These are phyloP conservation scores for Agaricus blazei DNA, from an alignment of 768 basidiomycete genomes.

Conservation along the genomic window DNA sequence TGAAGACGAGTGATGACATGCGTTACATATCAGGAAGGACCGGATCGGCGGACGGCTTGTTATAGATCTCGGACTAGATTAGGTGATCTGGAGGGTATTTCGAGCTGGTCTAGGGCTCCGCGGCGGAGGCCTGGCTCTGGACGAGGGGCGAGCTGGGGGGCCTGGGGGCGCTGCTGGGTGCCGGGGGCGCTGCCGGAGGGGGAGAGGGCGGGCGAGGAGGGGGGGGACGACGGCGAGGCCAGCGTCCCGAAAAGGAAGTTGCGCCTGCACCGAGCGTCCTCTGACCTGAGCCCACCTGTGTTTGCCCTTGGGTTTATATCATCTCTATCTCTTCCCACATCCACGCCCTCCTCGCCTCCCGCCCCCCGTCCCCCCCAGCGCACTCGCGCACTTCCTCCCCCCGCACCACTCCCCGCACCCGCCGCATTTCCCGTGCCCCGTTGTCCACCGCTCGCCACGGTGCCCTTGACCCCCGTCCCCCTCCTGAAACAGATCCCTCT, in stretches of 20 bases:
- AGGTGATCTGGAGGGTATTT: slow-evolving; percentile 5
- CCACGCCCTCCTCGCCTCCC: slow-evolving; percentile 6
- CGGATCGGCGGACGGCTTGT: slow-evolving; percentile 19
- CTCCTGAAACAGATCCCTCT: background rate
- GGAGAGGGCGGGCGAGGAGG: background rate
- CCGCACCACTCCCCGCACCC: slow-evolving; percentile 20
- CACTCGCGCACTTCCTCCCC: background rate
- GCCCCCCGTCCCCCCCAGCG: background rate
- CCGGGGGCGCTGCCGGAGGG: background rate
- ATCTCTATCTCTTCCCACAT: slow-evolving; percentile 8
- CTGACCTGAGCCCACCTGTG: slow-evolving; percentile 21
- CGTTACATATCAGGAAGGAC: slow-evolving; percentile 14
- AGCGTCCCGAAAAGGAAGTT: slow-evolving; percentile 25
- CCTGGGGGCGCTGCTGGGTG: too few species aligned
- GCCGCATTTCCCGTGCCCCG: slow-evolving; percentile 19
- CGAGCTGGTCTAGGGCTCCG: background rate
- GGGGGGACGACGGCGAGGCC: slow-evolving; percentile 9
- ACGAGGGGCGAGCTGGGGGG: background rate
- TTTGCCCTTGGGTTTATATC: slow-evolving; percentile 20
- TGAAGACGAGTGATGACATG: slow-evolving; percentile 5
- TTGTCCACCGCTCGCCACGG: background rate
- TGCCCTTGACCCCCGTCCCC: slow-evolving; percentile 1
- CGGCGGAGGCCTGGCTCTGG: background rate
- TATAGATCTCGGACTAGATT: slow-evolving; percentile 27
- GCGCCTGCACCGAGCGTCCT: slow-evolving; percentile 23